Conservation (phyloP, 108 stramenopile genomes). For the Chaetoceros tenuissimus region DNA sequence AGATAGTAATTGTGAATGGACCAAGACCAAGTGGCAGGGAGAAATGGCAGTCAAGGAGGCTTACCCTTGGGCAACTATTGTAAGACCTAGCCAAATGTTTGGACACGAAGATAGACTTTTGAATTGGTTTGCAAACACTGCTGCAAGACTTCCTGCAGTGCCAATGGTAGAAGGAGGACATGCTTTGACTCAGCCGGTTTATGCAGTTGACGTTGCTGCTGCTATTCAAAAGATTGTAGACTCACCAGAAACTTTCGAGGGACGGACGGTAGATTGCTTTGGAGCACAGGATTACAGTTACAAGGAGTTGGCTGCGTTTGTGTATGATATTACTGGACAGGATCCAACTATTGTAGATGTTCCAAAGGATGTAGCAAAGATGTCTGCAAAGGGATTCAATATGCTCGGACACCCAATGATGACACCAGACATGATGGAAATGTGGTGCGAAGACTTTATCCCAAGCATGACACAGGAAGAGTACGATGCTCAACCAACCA, state of each 20-base stretch:
- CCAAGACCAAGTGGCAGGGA: constrained; percentile 86
- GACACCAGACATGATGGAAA: constrained; percentile 66
- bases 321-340: constrained; percentile 81
- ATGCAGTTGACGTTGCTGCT: constrained; percentile 86
- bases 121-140: constrained; percentile 78
- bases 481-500: constrained; percentile 31
- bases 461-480: constrained; percentile 58
- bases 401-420: constrained; percentile 55
- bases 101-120: constrained; percentile 93
- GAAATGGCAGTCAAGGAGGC: constrained; percentile 83
- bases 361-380: constrained; percentile 36
- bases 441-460: constrained; percentile 74
- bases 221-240: constrained; percentile 65
- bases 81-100: constrained; percentile 91
- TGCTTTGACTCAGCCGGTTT: constrained; percentile 89
- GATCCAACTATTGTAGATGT: constrained; percentile 43
- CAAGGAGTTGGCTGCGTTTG: constrained; percentile 87
- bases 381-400: constrained; percentile 48
- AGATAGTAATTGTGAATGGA: constrained; percentile 77
- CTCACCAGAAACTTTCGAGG: constrained; percentile 72
- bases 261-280: constrained; percentile 85
- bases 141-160: constrained; percentile 45
- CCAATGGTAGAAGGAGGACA: constrained; percentile 82
- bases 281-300: constrained; percentile 90
- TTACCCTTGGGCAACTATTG: constrained; percentile 89